Percentiles rank a stretch among this genome's conserved stretches.
phyloP scores from a whole-genome alignment of 2,329 filamentous ascomycete species.

The Rutstroemia sydowiana region DNA sequence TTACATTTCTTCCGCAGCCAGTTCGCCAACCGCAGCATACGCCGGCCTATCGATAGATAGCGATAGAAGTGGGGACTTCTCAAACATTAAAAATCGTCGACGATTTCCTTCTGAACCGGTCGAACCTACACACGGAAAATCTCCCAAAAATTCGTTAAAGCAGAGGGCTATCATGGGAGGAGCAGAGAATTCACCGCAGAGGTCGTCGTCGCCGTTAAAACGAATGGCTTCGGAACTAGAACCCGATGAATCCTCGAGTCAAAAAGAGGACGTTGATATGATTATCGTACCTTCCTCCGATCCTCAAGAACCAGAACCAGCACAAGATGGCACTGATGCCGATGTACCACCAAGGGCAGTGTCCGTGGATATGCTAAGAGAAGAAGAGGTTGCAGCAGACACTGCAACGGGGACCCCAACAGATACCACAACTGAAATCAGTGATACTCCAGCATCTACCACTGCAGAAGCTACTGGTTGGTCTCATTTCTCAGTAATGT shows the following conservation, averaged over 20 bases:
- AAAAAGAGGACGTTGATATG: constrained; percentile 31
- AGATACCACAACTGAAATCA: not conserved
- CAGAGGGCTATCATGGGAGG: constrained; percentile 53
- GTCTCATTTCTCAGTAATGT: not conserved
- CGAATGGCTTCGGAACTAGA: constrained; percentile 44
- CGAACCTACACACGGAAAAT: constrained; percentile 35
- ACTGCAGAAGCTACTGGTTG: constrained; percentile 4
- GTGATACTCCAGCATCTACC: not conserved
- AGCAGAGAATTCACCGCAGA: constrained; percentile 48
- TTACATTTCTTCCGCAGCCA: constrained; percentile 48
- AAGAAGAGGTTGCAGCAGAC: constrained; percentile 2
- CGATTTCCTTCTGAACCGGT: constrained; percentile 31
- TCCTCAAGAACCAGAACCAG: not conserved
- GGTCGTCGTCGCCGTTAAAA: constrained; percentile 59
- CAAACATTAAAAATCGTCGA: constrained; percentile 18
- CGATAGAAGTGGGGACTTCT: constrained; percentile 38
- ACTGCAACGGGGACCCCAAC: no score
- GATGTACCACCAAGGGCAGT: constrained; percentile 12
- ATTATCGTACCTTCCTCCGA: constrained; percentile 17
- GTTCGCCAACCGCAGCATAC: constrained; percentile 51
- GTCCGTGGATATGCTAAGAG: constrained; percentile 23
- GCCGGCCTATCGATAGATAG: constrained; percentile 49
- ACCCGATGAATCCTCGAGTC: constrained; percentile 19
- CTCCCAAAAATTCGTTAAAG: constrained; percentile 39
- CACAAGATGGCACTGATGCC: constrained; percentile 10